phyloP scores from a whole-genome alignment of 2,329 filamentous ascomycete genomes.

The Ophiocordyceps camponoti-leonardi region DNA sequence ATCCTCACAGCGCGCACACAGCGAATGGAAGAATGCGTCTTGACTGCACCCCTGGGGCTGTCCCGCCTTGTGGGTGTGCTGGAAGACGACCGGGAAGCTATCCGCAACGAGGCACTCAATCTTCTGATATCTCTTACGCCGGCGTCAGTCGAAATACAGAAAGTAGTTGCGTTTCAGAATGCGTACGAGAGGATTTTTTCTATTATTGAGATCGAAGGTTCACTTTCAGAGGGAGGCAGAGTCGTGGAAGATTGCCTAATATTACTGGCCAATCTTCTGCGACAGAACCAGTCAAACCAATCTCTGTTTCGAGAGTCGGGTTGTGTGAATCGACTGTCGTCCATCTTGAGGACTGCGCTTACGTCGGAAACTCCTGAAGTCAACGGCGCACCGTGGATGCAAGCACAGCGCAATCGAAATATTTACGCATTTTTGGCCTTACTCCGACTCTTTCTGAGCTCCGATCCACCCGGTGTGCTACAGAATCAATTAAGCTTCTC shows the following conservation, averaged over 20 bases:
- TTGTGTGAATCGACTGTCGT: constrained; percentile 54
- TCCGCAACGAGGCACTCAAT: constrained; percentile 76
- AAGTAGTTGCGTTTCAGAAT: constrained; percentile 88
- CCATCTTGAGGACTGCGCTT: constrained; percentile 45
- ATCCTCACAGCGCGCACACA: constrained; percentile 76
- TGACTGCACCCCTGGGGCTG: constrained; percentile 75
- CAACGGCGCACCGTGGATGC: constrained; percentile 58
- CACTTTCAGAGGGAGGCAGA: constrained; percentile 64
- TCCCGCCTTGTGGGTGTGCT: constrained; percentile 69
- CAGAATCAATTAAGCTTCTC: constrained; percentile 79
- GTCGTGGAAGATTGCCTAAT: constrained; percentile 88
- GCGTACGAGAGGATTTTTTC: constrained; percentile 76
- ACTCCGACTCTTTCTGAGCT: constrained; percentile 67
- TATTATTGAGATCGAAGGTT: constrained; percentile 69
- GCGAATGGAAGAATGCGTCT: constrained; percentile 84
- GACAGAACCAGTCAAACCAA: constrained; percentile 81
- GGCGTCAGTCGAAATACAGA: constrained; percentile 75
- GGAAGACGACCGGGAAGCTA: constrained; percentile 70
- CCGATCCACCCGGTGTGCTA: constrained; percentile 61
- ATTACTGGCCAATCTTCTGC: constrained; percentile 73
- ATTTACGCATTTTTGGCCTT: constrained; percentile 80
- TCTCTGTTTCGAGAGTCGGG: constrained; percentile 85
- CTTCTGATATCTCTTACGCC: constrained; percentile 79
- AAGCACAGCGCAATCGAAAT: constrained; percentile 71
- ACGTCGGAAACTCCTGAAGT: constrained; percentile 31